A percentile compares a stretch with the other conserved stretches of the same genome.
phyloP scores from a whole-genome alignment of 345 rosid genomes.

The Eucalyptus pauciflora region DNA sequence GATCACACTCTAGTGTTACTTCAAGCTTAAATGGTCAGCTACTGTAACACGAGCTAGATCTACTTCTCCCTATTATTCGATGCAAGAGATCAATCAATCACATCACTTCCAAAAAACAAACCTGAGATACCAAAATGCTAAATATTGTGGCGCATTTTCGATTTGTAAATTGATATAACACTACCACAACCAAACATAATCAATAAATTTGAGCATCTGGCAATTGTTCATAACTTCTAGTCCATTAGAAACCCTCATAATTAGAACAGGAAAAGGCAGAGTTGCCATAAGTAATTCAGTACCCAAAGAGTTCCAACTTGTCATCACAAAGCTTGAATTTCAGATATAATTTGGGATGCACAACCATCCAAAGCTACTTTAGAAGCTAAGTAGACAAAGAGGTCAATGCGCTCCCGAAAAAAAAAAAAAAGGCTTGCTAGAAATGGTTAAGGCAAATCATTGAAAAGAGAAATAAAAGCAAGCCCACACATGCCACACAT shows the following conservation, averaged over 20 bases:
- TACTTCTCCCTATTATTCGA: not conserved
- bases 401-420: not conserved
- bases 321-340: not conserved
- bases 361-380: not conserved
- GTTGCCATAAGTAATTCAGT: not conserved
- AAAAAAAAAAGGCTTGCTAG: too few species aligned
- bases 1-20: too few species aligned
- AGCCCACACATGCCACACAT: too few species aligned
- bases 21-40: too few species aligned
- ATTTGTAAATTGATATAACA: not conserved
- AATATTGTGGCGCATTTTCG: not conserved
- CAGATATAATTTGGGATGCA: not conserved
- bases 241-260: not conserved
- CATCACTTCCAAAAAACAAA: not conserved
- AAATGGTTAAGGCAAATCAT: too few species aligned
- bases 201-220: not conserved
- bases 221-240: not conserved
- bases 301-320: not conserved
- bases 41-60: not conserved
- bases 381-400: not conserved
- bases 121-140: not conserved
- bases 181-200: not conserved
- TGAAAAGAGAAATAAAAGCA: too few species aligned
- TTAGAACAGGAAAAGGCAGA: not conserved
- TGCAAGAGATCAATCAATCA: not conserved